Evolutionary conservation across 2,329 filamentous ascomycete genomes (phyloP).

Genomic region (Fusarium mangiferae): DNA sequence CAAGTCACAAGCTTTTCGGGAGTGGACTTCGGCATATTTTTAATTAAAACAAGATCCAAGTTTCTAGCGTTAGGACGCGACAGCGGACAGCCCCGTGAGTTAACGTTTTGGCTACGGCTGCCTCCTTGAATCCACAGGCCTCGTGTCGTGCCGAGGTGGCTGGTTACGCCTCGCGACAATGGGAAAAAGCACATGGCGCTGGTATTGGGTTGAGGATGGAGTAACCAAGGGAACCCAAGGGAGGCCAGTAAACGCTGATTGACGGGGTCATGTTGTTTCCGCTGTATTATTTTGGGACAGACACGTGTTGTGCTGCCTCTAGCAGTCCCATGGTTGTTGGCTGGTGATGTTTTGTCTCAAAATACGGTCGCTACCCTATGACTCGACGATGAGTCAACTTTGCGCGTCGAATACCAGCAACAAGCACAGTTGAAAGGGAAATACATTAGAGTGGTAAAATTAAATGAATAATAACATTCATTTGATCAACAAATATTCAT

Average conservation of each 20-base stretch:
- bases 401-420: background rate
- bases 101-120: background rate
- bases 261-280: fast-evolving
- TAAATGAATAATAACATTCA: no score
- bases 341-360: background rate
- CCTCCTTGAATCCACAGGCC: background rate
- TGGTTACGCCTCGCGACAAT: background rate
- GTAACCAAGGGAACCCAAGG: background rate
- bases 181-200: background rate
- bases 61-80: background rate
- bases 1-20: constrained; percentile 1
- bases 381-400: background rate
- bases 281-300: fast-evolving
- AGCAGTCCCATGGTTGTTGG: background rate
- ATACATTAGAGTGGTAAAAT: fast-evolving
- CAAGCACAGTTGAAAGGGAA: fast-evolving
- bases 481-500: background rate
- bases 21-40: background rate
- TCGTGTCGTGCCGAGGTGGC: background rate
- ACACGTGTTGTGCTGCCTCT: background rate
- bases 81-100: background rate
- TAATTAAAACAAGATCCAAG: constrained; percentile 22
- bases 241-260: fast-evolving
- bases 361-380: background rate
- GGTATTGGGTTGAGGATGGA: background rate